These are phyloP conservation scores for Piloderma croceum DNA, from an alignment of 768 basidiomycete species.

Conservation along the genomic window DNA sequence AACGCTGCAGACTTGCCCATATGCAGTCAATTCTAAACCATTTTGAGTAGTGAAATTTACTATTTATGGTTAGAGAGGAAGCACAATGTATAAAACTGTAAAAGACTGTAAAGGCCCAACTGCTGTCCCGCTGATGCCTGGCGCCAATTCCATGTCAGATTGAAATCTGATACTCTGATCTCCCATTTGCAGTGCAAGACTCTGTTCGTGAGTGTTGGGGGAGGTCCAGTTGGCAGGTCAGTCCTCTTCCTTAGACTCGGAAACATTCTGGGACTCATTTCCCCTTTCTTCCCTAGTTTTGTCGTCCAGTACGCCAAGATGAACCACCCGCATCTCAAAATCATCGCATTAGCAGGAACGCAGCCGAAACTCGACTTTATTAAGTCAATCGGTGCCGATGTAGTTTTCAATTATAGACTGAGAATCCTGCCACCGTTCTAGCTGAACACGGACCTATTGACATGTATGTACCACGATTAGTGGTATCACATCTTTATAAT, in stretches of 20 bases:
- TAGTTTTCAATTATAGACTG: conserved; percentile 29
- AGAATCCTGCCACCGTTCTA: conserved; percentile 23
- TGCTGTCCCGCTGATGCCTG: too few species aligned
- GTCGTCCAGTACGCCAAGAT: conserved; percentile 36
- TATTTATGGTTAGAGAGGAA: too few species aligned
- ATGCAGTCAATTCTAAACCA: too few species aligned
- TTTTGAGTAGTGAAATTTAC: too few species aligned
- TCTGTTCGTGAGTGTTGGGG: background rate
- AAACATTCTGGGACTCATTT: background rate
- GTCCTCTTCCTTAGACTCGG: background rate
- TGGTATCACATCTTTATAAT: too few species aligned
- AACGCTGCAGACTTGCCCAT: too few species aligned
- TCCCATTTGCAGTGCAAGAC: background rate
- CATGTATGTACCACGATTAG: conserved; percentile 11
- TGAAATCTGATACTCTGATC: too few species aligned
- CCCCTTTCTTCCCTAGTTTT: background rate
- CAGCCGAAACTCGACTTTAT: conserved; percentile 37
- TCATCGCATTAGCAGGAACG: conserved; percentile 37
- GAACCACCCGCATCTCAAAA: conserved; percentile 29
- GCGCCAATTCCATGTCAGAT: too few species aligned
- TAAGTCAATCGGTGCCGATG: conserved; percentile 29
- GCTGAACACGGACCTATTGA: conserved; percentile 30
- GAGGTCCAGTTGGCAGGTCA: background rate
- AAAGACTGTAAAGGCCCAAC: too few species aligned
- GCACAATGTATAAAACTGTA: too few species aligned